These are phyloP conservation scores for Alisma plantagoaquatica DNA, from an alignment of 106 monocot genomes.

Conservation along the genomic window DNA sequence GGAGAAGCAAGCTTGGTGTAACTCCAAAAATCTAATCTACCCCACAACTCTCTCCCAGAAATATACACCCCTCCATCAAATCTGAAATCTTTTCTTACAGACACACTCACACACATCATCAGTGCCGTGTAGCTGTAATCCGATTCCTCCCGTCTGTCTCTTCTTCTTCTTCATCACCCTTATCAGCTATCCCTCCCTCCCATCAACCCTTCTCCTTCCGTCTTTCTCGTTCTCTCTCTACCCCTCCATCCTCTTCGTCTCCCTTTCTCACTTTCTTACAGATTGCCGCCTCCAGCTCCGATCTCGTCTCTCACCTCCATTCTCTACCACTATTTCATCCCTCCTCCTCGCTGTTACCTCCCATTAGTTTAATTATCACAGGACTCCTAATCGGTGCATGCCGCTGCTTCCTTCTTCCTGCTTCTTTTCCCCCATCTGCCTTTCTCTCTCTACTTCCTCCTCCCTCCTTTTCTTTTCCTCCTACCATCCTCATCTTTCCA, in stretches of 20 bases:
- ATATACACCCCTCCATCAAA: too few species aligned
- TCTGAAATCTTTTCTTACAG: too few species aligned
- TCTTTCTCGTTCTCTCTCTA: neutral
- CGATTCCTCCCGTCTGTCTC: too few species aligned
- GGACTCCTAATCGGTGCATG: neutral
- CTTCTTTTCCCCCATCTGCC: constrained; percentile 1
- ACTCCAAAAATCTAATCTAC: too few species aligned
- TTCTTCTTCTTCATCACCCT: too few species aligned
- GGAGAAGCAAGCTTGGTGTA: too few species aligned
- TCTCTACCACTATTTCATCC: neutral
- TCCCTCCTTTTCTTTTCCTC: neutral
- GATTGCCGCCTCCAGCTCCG: constrained; percentile 30
- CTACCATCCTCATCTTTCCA: neutral
- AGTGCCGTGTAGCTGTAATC: too few species aligned
- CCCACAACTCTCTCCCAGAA: too few species aligned
- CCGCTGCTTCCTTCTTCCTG: neutral
- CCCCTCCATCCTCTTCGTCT: neutral
- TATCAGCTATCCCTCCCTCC: neutral
- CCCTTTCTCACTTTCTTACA: constrained; percentile 18
- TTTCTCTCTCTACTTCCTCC: neutral
- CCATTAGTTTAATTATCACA: neutral
- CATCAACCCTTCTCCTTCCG: neutral
- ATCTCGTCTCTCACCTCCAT: neutral
- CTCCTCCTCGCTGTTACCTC: neutral
- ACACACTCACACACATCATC: too few species aligned